Base-by-base conservation (phyloP, 257 asterid genomes). In the Petunia axillaris region DNA sequence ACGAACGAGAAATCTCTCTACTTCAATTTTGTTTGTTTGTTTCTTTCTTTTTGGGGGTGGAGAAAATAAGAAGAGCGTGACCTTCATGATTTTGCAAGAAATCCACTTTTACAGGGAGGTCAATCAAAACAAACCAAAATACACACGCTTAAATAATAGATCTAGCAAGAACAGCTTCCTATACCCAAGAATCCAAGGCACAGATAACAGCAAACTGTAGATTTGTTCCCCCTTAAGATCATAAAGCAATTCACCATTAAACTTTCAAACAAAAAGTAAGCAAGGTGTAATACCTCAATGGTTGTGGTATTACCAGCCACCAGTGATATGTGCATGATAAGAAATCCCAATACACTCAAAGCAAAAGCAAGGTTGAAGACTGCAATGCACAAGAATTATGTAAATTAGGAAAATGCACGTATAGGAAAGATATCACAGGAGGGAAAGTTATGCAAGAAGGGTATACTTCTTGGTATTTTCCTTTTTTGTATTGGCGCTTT, bases 341-440 rank as follows among this genome's bases (percentile, higher is more conserved):
- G 88, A 87, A 96, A 94, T 38, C 99, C 99, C 94, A 96, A 82
- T 54, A 96, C 97, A 53, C 99, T 94, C 91, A 96, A 88, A 73
- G 99, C 90, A 89, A 96, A 96, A 52, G 99, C 99, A 86, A 96
- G 89, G 82, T 94, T 92, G 79, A 96, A 85, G 52, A 96, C 99
- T 96, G 96, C 77, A 65, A 79, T 80, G 71, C 41, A 79, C 64
- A 73, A 86, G 77, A 83, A 73, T 55, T 10, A 64, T 58, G 37
- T 64, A 77, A 58, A 76, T 60, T 71, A 48, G 46, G 62, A 35
- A 48, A 48, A 48, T 5, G 66, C 67, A 77, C 58, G 64, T 53
- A 55, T 52, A 48, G n/a, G 75, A 16, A 67, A 35, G 55, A 43
- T 55, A 75, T 36, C 16, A 54, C 11, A 48, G 6, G 73, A 44